Conservation (phyloP, 768 basidiomycete genomes). For the Termitomyces eurrhizus region DNA sequence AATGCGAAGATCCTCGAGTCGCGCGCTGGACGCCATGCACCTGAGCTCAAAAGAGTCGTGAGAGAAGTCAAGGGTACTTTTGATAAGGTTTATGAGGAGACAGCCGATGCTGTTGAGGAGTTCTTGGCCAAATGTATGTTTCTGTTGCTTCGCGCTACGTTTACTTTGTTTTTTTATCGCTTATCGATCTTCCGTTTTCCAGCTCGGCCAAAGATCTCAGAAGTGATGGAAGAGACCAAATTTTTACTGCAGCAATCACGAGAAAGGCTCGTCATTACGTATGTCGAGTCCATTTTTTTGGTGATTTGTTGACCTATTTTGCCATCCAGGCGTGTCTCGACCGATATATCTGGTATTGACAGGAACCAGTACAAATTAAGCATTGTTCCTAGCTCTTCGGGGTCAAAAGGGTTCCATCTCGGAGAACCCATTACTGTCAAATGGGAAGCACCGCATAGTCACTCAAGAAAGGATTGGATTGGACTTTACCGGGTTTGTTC, state of each 20-base stretch:
- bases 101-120: slow-evolving; percentile 89
- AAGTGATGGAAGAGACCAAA: slow-evolving; percentile 92
- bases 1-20: slow-evolving; percentile 75
- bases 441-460: slow-evolving; percentile 84
- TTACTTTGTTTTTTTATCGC: neutral
- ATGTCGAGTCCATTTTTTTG: slow-evolving; percentile 24
- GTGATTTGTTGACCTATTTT: slow-evolving; percentile 2
- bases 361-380: slow-evolving; percentile 73
- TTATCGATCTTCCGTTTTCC: slow-evolving; percentile 10
- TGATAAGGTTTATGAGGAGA: slow-evolving; percentile 94
- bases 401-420: slow-evolving; percentile 69
- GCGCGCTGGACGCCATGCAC: slow-evolving; percentile 75
- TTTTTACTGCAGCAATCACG: slow-evolving; percentile 86
- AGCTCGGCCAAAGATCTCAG: slow-evolving; percentile 88
- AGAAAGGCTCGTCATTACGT: slow-evolving; percentile 92
- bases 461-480: slow-evolving; percentile 95
- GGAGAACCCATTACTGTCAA: slow-evolving; percentile 85
- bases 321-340: slow-evolving; percentile 69
- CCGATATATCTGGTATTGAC: slow-evolving; percentile 78
- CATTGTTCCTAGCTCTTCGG: slow-evolving; percentile 48
- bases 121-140: slow-evolving; percentile 85
- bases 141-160: neutral
- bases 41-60: slow-evolving; percentile 74
- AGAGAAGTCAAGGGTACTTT: slow-evolving; percentile 92
- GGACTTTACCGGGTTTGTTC: slow-evolving; percentile 74